Conservation (phyloP, 106 monocot species). For the Gastrodia elata region DNA sequence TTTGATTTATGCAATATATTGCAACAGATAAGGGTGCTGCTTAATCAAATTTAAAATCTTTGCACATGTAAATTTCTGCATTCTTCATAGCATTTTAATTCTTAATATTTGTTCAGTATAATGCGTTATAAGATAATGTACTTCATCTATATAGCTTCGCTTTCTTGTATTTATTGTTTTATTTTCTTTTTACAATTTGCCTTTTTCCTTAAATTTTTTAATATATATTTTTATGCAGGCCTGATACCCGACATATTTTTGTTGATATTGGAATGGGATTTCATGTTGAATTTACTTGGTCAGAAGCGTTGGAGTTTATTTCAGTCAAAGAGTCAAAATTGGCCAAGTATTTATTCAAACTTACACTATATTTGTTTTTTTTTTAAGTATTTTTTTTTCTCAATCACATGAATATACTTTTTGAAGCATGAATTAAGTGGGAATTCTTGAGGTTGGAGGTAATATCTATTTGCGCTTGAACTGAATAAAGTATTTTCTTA, state of each 20-base stretch:
- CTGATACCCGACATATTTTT: conserved; percentile 78
- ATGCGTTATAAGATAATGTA: neutral
- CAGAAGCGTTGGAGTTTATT: conserved; percentile 77
- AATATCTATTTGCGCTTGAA: neutral
- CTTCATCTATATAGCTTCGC: neutral
- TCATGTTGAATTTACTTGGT: conserved; percentile 98
- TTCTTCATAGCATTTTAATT: neutral
- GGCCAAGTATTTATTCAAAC: conserved; percentile 35
- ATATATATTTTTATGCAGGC: conserved; percentile 27
- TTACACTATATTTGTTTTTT: neutral
- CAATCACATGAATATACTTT: neutral
- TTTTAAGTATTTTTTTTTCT: neutral
- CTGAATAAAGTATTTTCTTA: neutral
- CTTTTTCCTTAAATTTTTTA: conserved; percentile 6
- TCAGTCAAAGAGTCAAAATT: conserved; percentile 71
- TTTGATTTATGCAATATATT: neutral
- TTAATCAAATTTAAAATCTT: neutral
- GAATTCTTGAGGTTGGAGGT: neutral
- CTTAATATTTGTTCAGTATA: neutral
- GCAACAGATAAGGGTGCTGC: neutral
- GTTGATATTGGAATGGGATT: conserved; percentile 91
- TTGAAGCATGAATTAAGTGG: neutral
- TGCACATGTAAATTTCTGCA: neutral
- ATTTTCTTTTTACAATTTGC: neutral
- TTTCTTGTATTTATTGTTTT: conserved; percentile 8